A percentile compares a stretch with the other conserved stretches of the same genome.
These are phyloP conservation scores for Sphagnum contortum DNA, from an alignment of 225 moss, liverwort and hornwort genomes.

Conservation along the genomic window DNA sequence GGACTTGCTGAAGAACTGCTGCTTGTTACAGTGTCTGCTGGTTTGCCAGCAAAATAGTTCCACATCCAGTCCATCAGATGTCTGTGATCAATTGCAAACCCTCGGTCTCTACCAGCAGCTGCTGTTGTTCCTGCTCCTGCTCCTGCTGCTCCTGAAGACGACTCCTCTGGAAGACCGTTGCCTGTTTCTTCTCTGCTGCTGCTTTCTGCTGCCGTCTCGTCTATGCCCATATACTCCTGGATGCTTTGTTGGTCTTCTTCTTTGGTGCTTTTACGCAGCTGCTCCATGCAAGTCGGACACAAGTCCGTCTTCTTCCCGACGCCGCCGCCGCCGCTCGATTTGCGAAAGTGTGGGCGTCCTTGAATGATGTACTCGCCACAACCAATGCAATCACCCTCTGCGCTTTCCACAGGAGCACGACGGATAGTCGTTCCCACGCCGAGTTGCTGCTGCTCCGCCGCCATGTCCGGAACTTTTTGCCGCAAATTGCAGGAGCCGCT, in stretches of 20 bases:
- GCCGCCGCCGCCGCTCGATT: conserved; percentile 3
- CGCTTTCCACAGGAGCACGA: not conserved
- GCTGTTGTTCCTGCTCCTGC: not conserved
- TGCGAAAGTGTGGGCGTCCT: not conserved
- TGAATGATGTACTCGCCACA: conserved; percentile 5
- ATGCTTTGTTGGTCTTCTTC: conserved; percentile 3
- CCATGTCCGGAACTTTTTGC: not conserved
- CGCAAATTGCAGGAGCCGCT: conserved; percentile 4
- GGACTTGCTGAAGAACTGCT: not conserved
- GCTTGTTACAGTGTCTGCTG: not conserved
- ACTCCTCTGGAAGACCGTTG: conserved; percentile 6
- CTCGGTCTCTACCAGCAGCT: too few relatives aligned
- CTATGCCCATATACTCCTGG: not conserved
- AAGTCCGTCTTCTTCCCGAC: conserved; percentile 4
- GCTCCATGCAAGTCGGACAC: conserved; percentile 18
- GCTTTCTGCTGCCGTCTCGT: not conserved
- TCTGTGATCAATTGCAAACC: conserved; percentile 26
- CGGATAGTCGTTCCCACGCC: not conserved
- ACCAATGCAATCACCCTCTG: conserved; percentile 3
- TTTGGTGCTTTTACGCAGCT: not conserved
- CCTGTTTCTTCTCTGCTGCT: conserved; percentile 11
- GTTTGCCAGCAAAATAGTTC: conserved; percentile 41
- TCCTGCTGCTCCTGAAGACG: conserved; percentile 14
- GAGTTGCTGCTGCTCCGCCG: not conserved
- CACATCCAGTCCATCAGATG: conserved; percentile 73